Conservation (phyloP, 768 basidiomycete species). For the Hericium coralloides region DNA sequence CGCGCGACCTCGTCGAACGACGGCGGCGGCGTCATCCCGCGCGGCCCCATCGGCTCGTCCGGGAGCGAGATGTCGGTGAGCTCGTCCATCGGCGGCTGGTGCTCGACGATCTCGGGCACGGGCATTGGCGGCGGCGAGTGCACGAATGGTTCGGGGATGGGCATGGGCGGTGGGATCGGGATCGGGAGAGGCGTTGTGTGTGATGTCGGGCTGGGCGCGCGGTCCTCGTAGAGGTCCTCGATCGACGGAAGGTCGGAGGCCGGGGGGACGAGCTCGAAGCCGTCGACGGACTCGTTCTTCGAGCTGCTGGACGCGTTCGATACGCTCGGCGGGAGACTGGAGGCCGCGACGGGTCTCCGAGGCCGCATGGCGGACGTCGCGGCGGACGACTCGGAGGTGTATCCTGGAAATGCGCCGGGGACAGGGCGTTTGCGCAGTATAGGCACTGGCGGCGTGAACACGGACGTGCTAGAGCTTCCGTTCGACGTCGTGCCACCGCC, state of each 20-base stretch:
- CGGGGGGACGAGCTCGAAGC: constrained; percentile 9
- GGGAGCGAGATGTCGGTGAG: constrained; percentile 14
- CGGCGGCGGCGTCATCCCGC: constrained; percentile 7
- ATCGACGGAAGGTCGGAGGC: constrained; percentile 10
- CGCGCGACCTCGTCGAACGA: constrained; percentile 2
- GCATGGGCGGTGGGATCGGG: not conserved
- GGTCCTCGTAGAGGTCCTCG: constrained; percentile 11
- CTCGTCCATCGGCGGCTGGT: constrained; percentile 9
- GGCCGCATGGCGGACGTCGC: not conserved
- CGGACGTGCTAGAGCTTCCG: not conserved
- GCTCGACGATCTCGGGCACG: constrained; percentile 6
- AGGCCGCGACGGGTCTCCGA: constrained; percentile 9
- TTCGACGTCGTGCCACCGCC: not conserved
- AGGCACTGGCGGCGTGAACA: not conserved
- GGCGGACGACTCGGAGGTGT: constrained; percentile 5
- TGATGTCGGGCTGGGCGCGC: not conserved
- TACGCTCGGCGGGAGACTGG: constrained; percentile 8
- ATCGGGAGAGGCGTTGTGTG: constrained; percentile 1
- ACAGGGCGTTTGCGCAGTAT: constrained; percentile 4
- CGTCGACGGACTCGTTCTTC: constrained; percentile 13
- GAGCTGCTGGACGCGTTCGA: not conserved
- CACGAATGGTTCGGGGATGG: not conserved
- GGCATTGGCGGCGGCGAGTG: constrained; percentile 7
- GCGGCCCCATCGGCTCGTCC: constrained; percentile 5
- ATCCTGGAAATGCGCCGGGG: constrained; percentile 8